Percentiles rank a stretch among this genome's conserved stretches.
Conservation (phyloP, 2,329 filamentous ascomycete species). For the Claviceps spartinae region DNA sequence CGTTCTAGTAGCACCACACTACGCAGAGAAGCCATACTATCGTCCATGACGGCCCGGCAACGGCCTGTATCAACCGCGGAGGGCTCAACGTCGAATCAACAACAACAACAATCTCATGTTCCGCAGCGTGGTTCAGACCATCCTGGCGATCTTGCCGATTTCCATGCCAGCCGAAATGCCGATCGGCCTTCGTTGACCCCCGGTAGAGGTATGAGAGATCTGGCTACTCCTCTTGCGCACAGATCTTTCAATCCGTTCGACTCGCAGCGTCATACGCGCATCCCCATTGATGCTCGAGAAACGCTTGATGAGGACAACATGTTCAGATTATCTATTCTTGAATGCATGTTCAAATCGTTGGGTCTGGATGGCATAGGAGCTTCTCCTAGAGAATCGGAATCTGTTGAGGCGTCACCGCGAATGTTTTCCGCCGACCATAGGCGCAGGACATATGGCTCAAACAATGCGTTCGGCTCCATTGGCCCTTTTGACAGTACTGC, state of each 20-base stretch:
- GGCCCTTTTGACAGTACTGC: slow-evolving; percentile 61
- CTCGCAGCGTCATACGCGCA: slow-evolving; percentile 34
- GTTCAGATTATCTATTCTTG: slow-evolving; percentile 79
- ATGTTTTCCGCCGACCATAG: slow-evolving; percentile 73
- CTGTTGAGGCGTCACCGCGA: slow-evolving; percentile 72
- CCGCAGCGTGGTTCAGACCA: slow-evolving; percentile 37
- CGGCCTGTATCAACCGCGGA: slow-evolving; percentile 29
- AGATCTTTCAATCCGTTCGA: slow-evolving; percentile 43
- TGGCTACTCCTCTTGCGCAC: slow-evolving; percentile 33
- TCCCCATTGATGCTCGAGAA: slow-evolving; percentile 56
- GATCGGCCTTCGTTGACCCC: slow-evolving; percentile 26
- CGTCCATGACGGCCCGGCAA: slow-evolving; percentile 41
- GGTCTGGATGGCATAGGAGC: slow-evolving; percentile 61
- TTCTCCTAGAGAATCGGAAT: slow-evolving; percentile 52
- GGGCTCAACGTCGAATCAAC: slow-evolving; percentile 19
- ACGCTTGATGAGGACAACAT: slow-evolving; percentile 76
- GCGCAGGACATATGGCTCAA: slow-evolving; percentile 52
- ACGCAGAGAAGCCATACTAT: slow-evolving; percentile 65
- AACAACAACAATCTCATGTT: slow-evolving; percentile 25
- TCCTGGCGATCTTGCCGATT: slow-evolving; percentile 68
- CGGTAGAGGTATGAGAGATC: slow-evolving; percentile 16
- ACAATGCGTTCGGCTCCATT: slow-evolving; percentile 80
- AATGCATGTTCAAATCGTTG: slow-evolving; percentile 92
- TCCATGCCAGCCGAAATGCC: slow-evolving; percentile 52
- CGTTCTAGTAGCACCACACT: slow-evolving; percentile 62